Base-by-base conservation (phyloP, 331 rosid genomes). In the Saraca asoca region DNA sequence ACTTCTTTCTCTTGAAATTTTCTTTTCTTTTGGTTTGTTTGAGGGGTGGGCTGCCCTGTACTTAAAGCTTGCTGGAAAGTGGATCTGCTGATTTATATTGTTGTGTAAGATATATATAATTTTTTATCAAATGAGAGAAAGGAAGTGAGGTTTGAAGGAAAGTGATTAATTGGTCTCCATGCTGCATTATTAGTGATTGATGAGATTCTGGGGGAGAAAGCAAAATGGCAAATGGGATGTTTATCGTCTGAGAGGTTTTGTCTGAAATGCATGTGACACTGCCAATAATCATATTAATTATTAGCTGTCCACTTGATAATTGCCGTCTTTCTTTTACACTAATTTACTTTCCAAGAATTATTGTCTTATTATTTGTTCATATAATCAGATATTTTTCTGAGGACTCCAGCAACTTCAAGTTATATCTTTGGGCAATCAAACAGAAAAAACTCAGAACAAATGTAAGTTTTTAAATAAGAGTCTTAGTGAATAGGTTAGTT, bases 61-160 rank as follows among this genome's bases (percentile, higher is more conserved):
- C 31, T 3, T 39, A 37, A 39, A 39, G 43, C 11, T 7, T 8
- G 8, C 11, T 8, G 41, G 41, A 39, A 10, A 5, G 10, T 39
- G 10, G 9, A 39, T 7, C 11, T 37, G 41, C 9, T 6, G 9
- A 37, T 37, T 7, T 5, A 7, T 39, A 39, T 4, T 7, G 43
- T 10, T 37, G 2, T 1, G 43, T 7, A 39, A 7, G 43, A 5
- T 2, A 39, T 8, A 7, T 39, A 1, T 39, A 39, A 5, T 37
- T 37, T 37, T 6, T 5, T 5, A 37, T 5, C 41, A 37, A 2
- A 37, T 37, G 56, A 17, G 56, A 17, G 33, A 39, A 76, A 56
- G 57, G 72, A 70, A 56, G 50, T 38, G 46, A 76, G 45, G 63
- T 64, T 64, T 64, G 58, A 63, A 58, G 52, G 39, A 31, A 42